Conservation (phyloP, 1,139 yeast genomes). For the Torulaspora globosa region DNA sequence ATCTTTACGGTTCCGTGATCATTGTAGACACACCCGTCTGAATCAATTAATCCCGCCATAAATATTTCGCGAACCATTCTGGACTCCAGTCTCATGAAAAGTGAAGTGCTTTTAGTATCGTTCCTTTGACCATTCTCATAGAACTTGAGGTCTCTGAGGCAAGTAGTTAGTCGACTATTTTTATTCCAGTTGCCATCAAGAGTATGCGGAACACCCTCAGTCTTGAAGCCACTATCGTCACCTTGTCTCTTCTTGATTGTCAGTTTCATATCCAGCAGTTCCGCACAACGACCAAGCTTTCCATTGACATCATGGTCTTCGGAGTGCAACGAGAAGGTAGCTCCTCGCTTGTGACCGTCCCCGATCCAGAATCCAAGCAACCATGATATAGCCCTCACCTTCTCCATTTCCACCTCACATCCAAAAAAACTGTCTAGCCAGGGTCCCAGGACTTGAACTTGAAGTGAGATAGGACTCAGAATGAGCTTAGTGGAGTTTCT, state of each 20-base stretch:
- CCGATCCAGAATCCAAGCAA: constrained; percentile 21
- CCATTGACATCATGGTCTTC: constrained; percentile 16
- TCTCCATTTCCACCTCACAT: not conserved
- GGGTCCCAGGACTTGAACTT: not conserved
- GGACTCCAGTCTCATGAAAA: constrained; percentile 18
- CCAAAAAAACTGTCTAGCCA: constrained; percentile 1
- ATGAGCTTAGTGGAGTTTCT: constrained; percentile 1
- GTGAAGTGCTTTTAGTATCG: constrained; percentile 18
- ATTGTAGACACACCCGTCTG: constrained; percentile 29
- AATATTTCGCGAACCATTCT: constrained; percentile 38
- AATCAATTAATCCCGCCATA: constrained; percentile 41
- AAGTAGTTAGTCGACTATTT: constrained; percentile 7
- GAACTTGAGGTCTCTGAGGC: constrained; percentile 6
- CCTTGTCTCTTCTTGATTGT: not conserved
- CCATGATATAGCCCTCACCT: constrained; percentile 26
- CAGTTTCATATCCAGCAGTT: constrained; percentile 2
- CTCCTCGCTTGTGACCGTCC: constrained; percentile 5
- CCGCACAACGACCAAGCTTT: constrained; percentile 15
- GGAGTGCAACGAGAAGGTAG: constrained; percentile 24
- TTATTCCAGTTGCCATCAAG: constrained; percentile 5
- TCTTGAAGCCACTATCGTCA: not conserved
- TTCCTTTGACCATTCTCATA: constrained; percentile 5
- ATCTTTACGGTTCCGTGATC: constrained; percentile 14
- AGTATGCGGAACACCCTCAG: constrained; percentile 1
- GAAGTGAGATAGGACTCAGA: constrained; percentile 3